Conservation (phyloP, 1,139 yeast genomes). For the Suhomyces yuchorum region DNA sequence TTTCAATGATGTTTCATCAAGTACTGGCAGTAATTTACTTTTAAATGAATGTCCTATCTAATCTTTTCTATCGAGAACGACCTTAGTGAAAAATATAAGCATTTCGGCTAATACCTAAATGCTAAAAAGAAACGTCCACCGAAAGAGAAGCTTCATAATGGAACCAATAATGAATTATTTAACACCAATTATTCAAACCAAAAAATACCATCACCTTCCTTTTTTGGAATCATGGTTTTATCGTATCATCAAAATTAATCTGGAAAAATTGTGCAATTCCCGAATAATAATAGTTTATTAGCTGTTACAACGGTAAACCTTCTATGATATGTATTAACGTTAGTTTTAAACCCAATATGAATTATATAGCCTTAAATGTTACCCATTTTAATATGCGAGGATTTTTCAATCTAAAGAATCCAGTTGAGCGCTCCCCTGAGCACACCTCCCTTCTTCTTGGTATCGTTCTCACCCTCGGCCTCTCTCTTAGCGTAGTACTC, state of each 20-base stretch:
- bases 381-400: not conserved
- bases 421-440: conserved; percentile 16
- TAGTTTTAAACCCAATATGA: not conserved
- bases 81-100: not conserved
- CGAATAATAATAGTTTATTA: not conserved
- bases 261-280: too few relatives aligned
- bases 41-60: too few relatives aligned
- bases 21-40: too few relatives aligned
- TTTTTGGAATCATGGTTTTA: not conserved
- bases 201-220: not conserved
- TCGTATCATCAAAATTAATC: too few relatives aligned
- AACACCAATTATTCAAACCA: not conserved
- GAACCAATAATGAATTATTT: not conserved
- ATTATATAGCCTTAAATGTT: not conserved
- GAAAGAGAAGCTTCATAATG: not conserved
- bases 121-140: not conserved
- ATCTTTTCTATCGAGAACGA: too few relatives aligned
- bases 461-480: conserved; percentile 16
- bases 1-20: too few relatives aligned
- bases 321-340: not conserved
- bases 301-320: not conserved
- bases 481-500: conserved; percentile 35
- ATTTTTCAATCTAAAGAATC: conserved; percentile 14
- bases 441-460: conserved; percentile 8
- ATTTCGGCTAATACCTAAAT: not conserved